phyloP scores from a whole-genome alignment of 768 basidiomycete species.

The Phylloporus rhodoxanthus region DNA sequence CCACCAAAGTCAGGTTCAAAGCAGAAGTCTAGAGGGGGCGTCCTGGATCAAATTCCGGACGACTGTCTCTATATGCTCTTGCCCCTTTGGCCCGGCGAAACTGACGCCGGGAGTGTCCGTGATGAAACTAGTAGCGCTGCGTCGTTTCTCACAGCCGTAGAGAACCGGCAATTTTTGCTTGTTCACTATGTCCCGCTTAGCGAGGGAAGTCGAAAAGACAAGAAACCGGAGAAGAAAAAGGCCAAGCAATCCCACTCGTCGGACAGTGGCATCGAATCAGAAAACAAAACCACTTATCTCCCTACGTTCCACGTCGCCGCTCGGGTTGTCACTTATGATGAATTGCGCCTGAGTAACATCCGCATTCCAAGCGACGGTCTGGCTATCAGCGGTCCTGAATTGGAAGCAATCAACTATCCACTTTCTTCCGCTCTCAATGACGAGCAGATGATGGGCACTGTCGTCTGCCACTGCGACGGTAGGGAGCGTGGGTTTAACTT shows the following conservation, averaged over 20 bases:
- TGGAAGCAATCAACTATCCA: conserved; percentile 38
- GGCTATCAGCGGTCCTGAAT: conserved; percentile 58
- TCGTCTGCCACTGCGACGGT: conserved; percentile 55
- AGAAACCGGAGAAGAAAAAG: conserved; percentile 30
- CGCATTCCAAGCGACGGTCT: conserved; percentile 69
- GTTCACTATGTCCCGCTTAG: conserved; percentile 69
- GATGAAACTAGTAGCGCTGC: conserved; percentile 21
- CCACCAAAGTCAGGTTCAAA: conserved; percentile 16
- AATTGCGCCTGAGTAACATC: conserved; percentile 67
- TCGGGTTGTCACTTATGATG: conserved; percentile 64
- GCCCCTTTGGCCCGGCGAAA: conserved; percentile 79
- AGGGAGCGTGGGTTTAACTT: conserved; percentile 72
- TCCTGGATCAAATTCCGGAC: conserved; percentile 57
- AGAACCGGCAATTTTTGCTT: conserved; percentile 64
- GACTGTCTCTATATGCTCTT: conserved; percentile 79
- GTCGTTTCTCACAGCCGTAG: conserved; percentile 38
- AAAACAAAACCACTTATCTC: conserved; percentile 48
- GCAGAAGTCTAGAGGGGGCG: conserved; percentile 27
- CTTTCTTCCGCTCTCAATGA: conserved; percentile 29
- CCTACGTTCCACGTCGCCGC: conserved; percentile 68
- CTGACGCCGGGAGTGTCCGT: conserved; percentile 40
- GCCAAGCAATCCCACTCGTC: conserved; percentile 25
- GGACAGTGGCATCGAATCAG: conserved; percentile 23
- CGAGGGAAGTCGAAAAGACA: conserved; percentile 9
- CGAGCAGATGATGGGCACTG: conserved; percentile 34